phyloP scores from a whole-genome alignment of 2,329 filamentous ascomycete species.

The Aspergillus floridensis region DNA sequence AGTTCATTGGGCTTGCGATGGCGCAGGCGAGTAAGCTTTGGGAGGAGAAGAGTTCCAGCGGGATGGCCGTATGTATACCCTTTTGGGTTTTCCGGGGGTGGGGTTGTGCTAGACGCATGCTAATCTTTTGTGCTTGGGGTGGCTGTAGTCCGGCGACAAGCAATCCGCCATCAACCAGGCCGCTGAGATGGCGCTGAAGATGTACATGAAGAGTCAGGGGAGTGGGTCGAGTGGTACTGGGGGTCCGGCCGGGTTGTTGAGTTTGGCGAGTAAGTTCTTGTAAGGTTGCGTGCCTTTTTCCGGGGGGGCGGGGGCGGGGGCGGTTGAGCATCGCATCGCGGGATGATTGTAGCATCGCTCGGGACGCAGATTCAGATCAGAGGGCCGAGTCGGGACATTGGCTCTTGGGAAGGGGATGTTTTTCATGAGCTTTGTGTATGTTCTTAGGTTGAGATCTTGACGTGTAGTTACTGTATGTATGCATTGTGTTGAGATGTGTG shows the following conservation, averaged over 20 bases:
- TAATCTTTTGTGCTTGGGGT: not conserved
- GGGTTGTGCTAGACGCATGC: not conserved
- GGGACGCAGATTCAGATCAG: too few relatives aligned
- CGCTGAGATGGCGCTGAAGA: constrained; percentile 82
- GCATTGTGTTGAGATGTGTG: too few relatives aligned
- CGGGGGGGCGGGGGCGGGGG: too few relatives aligned
- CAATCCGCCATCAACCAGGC: constrained; percentile 75
- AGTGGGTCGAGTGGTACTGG: constrained; percentile 48
- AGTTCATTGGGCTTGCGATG: constrained; percentile 84
- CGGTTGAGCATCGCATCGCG: too few relatives aligned
- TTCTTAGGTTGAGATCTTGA: too few relatives aligned
- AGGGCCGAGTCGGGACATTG: too few relatives aligned
- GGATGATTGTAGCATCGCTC: too few relatives aligned
- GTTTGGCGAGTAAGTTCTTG: constrained; percentile 62
- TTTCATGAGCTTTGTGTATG: too few relatives aligned
- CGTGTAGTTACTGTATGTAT: too few relatives aligned
- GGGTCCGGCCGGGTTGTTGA: constrained; percentile 53
- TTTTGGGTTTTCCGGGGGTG: not conserved
- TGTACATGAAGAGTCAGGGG: constrained; percentile 79
- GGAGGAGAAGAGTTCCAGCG: constrained; percentile 57
- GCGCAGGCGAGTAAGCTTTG: constrained; percentile 78
- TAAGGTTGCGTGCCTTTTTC: constrained; percentile 1
- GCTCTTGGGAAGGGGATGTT: too few relatives aligned
- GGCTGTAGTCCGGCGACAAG: constrained; percentile 66
- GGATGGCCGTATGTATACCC: constrained; percentile 50